Evolutionary conservation across 2,329 filamentous ascomycete genomes (phyloP).

Genomic region (Raffaelea ambrosiae): DNA sequence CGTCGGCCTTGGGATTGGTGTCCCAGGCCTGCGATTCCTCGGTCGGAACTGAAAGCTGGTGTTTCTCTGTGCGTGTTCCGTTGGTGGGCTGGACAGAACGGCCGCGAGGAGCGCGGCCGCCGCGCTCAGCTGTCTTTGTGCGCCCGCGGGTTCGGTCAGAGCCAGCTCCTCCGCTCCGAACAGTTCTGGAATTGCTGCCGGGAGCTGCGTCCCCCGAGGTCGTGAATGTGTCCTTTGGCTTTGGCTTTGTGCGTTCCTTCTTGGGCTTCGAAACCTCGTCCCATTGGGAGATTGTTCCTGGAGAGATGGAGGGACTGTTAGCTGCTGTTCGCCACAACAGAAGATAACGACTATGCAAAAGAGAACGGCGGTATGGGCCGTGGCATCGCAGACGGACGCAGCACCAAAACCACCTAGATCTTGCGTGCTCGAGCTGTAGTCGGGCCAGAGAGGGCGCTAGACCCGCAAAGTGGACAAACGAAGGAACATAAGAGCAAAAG

Average conservation of each 20-base stretch:
- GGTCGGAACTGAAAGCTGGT: conserved; percentile 55
- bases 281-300: conserved; percentile 76
- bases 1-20: conserved; percentile 27
- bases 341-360: no score
- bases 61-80: conserved; percentile 51
- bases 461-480: conserved; percentile 2
- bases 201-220: conserved; percentile 41
- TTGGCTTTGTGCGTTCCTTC: conserved; percentile 65
- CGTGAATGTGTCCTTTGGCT: conserved; percentile 54
- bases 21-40: conserved; percentile 61
- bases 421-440: neutral
- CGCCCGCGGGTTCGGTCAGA: conserved; percentile 55
- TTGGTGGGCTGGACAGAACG: conserved; percentile 54
- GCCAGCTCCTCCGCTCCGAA: conserved; percentile 53
- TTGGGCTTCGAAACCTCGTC: conserved; percentile 74
- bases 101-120: conserved; percentile 53
- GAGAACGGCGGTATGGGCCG: no score
- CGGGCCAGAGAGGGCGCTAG: neutral
- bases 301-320: no score
- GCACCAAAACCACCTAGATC: no score
- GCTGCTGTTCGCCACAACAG: no score
- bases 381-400: no score
- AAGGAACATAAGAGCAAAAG: conserved; percentile 7
- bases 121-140: conserved; percentile 54
- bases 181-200: conserved; percentile 34